Evolutionary conservation across 345 rosid genomes (phyloP).

Genomic region (Balakata baccata): DNA sequence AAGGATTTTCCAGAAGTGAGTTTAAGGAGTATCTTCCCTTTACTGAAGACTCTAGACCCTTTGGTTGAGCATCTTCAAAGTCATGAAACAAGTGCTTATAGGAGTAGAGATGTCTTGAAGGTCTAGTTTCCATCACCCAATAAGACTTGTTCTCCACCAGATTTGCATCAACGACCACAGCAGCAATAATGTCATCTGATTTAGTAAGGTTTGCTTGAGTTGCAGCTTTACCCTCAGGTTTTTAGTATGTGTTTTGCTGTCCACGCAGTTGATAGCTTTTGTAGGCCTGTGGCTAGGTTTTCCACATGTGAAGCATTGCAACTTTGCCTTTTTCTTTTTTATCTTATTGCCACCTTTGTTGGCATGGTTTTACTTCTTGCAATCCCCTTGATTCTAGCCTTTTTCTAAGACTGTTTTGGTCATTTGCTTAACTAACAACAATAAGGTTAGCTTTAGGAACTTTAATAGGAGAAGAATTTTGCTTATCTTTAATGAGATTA

Average conservation of each 20-base stretch:
- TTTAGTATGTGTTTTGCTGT: neutral
- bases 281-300: neutral
- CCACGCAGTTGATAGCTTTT: neutral
- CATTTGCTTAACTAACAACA: neutral
- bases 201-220: neutral
- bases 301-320: neutral
- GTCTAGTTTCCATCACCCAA: neutral
- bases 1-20: neutral
- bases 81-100: neutral
- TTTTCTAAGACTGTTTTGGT: neutral
- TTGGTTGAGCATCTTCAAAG: neutral
- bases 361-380: neutral
- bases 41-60: neutral
- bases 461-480: neutral
- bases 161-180: neutral
- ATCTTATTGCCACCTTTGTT: neutral
- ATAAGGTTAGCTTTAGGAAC: neutral
- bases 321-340: neutral
- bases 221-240: neutral
- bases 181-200: neutral
- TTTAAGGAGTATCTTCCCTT: neutral
- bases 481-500: neutral
- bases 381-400: neutral
- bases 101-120: neutral
- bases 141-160: neutral